Conservation (phyloP, 768 basidiomycete genomes). For the Trametes punicea region DNA sequence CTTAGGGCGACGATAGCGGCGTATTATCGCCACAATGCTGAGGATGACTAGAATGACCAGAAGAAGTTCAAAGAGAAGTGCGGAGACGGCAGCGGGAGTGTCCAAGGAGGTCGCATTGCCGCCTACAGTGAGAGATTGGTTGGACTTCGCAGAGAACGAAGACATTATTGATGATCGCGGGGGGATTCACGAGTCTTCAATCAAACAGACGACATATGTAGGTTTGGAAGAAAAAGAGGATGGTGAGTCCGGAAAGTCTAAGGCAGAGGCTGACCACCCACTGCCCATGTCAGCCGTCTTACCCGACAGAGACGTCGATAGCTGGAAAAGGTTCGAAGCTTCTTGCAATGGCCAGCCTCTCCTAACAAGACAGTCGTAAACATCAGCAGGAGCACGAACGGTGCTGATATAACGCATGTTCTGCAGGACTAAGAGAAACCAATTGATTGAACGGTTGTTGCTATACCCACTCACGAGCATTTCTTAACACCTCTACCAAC, state of each 20-base stretch:
- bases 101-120: neutral
- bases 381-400: too few species aligned
- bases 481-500: conserved; percentile 47
- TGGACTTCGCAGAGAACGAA: too few species aligned
- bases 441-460: neutral
- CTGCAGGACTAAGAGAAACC: neutral
- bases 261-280: too few species aligned
- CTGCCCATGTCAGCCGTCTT: too few species aligned
- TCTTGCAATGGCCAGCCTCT: too few species aligned
- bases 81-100: neutral
- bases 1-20: neutral
- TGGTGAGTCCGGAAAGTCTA: too few species aligned
- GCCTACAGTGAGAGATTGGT: too few species aligned
- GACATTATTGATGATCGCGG: too few species aligned
- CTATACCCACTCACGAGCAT: conserved; percentile 27
- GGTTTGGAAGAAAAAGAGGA: neutral
- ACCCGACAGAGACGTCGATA: too few species aligned
- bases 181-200: neutral
- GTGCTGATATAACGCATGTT: neutral
- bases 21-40: neutral
- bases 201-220: neutral
- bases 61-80: conserved; percentile 1
- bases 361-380: too few species aligned
- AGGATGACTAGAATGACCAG: conserved; percentile 1
- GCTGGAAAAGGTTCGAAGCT: too few species aligned